Base-by-base conservation (phyloP, 1,284 basidiomycete genomes). In the Cryptococcus sp. region DNA sequence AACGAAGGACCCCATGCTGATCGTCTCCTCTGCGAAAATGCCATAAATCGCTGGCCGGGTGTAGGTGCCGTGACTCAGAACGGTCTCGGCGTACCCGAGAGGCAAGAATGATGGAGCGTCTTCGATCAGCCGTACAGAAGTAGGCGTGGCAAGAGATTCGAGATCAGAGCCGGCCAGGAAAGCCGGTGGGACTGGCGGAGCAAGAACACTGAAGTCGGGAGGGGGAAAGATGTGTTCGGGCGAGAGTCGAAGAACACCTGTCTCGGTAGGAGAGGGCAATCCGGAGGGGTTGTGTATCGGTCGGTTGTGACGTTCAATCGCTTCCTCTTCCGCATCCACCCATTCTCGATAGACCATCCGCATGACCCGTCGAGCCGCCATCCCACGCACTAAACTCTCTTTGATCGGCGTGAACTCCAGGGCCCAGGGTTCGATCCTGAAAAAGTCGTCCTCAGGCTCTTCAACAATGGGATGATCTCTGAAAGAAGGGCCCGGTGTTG, bases 191-290 rank as follows among this genome's bases (percentile, higher is more conserved):
- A 79, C 55, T 4, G 73, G 73, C 10, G 78, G 70, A 16, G 72
- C 68, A 67, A 79, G 63, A 72, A 82, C 61, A 72, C 80, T 38
- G 76, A 83, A 75, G 78, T 84, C 54, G 73, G 83, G 69, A 1
- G 65, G 47, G 11, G 71, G 65, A 22, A 72, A 66, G 17, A 69
- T 47, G 50, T 55, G 48, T 13, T 73, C 72, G 7, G 73, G 70
- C 0, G 72, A 73, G 16, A 72, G 63, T 3, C 69, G 66, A 17
- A 72, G 35, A 17, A 69, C 54, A 30, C 70, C 72, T 10, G 74
- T 71, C 25, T 76, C 71, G 1, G 75, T 75, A 2, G 75, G 74
- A n/a, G 74, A 76, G 0, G 73, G 76, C 11, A 78, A 52, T 10
- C 74, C 74, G 5, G 74, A 73, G 15, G 69, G 69, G 47, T 70